These are phyloP conservation scores for Sarcomyxa edulis DNA, from an alignment of 768 basidiomycete species.

Conservation along the genomic window DNA sequence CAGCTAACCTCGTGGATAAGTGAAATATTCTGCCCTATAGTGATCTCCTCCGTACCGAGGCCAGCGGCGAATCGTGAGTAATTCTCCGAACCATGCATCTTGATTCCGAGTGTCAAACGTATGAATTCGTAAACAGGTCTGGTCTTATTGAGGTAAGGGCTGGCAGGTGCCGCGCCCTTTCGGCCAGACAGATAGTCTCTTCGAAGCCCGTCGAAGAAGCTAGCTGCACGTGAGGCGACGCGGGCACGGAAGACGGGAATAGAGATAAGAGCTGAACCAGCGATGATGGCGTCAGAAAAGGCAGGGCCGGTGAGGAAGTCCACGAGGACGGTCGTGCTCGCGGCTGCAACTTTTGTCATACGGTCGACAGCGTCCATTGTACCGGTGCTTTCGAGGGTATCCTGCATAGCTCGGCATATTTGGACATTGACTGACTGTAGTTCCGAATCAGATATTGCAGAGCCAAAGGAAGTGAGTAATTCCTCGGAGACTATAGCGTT, in stretches of 20 bases:
- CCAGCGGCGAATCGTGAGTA: slow-evolving; percentile 35
- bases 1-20: slow-evolving; percentile 59
- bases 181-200: slow-evolving; percentile 52
- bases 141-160: slow-evolving; percentile 56
- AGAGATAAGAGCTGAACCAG: slow-evolving; percentile 17
- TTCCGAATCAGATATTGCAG: slow-evolving; percentile 24
- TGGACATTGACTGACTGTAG: slow-evolving; percentile 25
- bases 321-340: slow-evolving; percentile 45
- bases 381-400: slow-evolving; percentile 60
- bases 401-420: slow-evolving; percentile 36
- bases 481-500: slow-evolving; percentile 44
- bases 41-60: slow-evolving; percentile 44
- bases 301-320: slow-evolving; percentile 37
- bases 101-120: slow-evolving; percentile 55
- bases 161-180: slow-evolving; percentile 60
- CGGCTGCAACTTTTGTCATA: slow-evolving; percentile 59
- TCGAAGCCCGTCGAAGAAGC: slow-evolving; percentile 42
- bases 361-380: slow-evolving; percentile 66
- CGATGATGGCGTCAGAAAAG: slow-evolving; percentile 21
- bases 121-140: slow-evolving; percentile 66
- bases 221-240: slow-evolving; percentile 41
- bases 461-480: slow-evolving; percentile 37
- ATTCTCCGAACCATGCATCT: slow-evolving; percentile 79
- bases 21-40: slow-evolving; percentile 70
- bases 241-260: slow-evolving; percentile 48